Conservation (phyloP, 1,284 basidiomycete genomes). For the Pseudozyma pruni region DNA sequence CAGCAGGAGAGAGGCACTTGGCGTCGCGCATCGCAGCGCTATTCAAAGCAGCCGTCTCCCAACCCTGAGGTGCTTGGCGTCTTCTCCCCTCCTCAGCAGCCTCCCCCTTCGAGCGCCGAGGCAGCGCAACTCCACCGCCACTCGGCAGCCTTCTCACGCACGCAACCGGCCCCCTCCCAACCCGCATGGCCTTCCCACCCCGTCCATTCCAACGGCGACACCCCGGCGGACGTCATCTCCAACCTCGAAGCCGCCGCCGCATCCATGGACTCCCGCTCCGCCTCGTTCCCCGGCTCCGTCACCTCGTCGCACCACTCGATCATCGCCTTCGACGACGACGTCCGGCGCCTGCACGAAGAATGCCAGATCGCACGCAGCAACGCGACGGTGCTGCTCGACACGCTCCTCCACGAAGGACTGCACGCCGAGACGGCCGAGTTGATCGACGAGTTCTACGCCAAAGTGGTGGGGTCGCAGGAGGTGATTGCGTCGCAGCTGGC, state of each 20-base stretch:
- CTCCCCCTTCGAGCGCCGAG: background rate
- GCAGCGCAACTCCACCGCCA: background rate
- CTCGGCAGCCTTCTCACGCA: slow-evolving; percentile 6
- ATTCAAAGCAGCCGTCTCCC: slow-evolving; percentile 4
- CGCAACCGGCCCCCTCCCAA: background rate
- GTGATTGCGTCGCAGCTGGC: slow-evolving; percentile 49
- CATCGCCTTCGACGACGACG: slow-evolving; percentile 40
- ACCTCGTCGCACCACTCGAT: slow-evolving; percentile 3
- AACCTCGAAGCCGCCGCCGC: slow-evolving; percentile 32
- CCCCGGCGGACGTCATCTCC: slow-evolving; percentile 15
- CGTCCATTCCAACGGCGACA: background rate
- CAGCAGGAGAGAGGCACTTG: slow-evolving; percentile 8
- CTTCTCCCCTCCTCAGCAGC: background rate
- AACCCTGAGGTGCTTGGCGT: background rate
- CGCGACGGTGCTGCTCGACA: slow-evolving; percentile 47
- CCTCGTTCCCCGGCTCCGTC: slow-evolving; percentile 5
- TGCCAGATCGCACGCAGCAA: slow-evolving; percentile 53
- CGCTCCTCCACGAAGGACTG: slow-evolving; percentile 38
- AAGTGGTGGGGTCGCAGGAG: slow-evolving; percentile 41
- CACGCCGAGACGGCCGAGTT: slow-evolving; percentile 16
- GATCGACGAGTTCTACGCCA: slow-evolving; percentile 47
- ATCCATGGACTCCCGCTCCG: slow-evolving; percentile 14
- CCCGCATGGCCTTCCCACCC: background rate
- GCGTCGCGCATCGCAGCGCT: background rate
- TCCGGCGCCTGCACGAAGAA: slow-evolving; percentile 55